A percentile compares a stretch with the other conserved stretches of the same genome.
Conservation (phyloP, 2,329 filamentous ascomycete genomes). For the Trichophyton schoenleinii region DNA sequence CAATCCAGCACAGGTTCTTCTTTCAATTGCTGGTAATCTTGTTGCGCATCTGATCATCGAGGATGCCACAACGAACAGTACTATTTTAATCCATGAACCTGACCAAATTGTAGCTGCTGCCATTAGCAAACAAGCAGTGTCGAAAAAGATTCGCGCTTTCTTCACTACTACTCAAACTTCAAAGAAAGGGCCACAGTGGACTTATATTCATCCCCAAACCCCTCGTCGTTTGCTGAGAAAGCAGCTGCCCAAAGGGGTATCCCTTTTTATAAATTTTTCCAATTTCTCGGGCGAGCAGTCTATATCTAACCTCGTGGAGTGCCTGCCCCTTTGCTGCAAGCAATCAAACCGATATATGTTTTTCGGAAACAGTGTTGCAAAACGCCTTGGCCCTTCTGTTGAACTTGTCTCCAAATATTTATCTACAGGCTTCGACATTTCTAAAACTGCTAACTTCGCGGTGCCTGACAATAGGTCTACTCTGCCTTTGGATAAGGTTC, state of each 20-base stretch:
- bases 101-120: not conserved
- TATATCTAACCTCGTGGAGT: not conserved
- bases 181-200: not conserved
- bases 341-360: not conserved
- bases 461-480: slow-evolving; percentile 1
- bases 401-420: not conserved
- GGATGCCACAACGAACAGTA: not conserved
- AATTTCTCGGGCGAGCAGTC: not conserved
- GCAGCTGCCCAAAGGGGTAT: slow-evolving; percentile 1
- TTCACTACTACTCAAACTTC: slow-evolving; percentile 2
- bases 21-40: not conserved
- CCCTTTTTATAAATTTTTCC: slow-evolving; percentile 5
- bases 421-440: not conserved
- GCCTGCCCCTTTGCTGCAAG: not conserved
- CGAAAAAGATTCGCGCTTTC: not conserved
- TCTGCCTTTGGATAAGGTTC: slow-evolving; percentile 2
- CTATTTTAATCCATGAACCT: slow-evolving; percentile 1
- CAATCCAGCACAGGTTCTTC: not conserved
- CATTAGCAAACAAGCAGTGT: not conserved
- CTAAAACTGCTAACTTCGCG: not conserved
- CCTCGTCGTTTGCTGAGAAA: not conserved
- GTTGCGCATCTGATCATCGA: not conserved
- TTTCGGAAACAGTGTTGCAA: not conserved
- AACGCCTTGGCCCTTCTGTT: not conserved
- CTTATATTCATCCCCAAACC: not conserved